A percentile compares a stretch with the other conserved stretches of the same genome.
Evolutionary conservation across 1,139 yeast genomes (phyloP).

Genomic region (Taphrina wiesneri): DNA sequence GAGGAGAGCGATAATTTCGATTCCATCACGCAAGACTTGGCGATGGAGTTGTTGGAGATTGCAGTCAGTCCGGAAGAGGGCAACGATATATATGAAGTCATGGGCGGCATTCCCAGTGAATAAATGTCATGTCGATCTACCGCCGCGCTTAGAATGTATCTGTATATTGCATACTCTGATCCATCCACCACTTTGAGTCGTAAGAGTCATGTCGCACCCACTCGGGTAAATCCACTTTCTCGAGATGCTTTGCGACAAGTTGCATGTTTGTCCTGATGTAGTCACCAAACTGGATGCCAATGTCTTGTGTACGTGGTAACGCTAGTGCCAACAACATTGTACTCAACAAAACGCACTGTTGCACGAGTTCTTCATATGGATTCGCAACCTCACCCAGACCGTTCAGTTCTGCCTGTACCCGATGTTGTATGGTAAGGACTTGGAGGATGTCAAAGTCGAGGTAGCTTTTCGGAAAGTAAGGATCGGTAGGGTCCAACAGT

Average conservation of each 20-base stretch:
- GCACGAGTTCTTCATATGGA: neutral
- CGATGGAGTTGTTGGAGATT: constrained; percentile 36
- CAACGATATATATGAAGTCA: constrained; percentile 33
- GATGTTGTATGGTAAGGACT: neutral
- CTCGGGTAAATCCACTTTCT: neutral
- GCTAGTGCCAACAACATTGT: constrained; percentile 1
- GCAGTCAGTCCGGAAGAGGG: constrained; percentile 37
- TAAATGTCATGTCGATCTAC: neutral
- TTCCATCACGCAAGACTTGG: constrained; percentile 28
- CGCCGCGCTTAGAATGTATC: neutral
- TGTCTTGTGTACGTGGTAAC: neutral
- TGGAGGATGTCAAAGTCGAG: neutral
- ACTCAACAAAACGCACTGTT: constrained; percentile 2
- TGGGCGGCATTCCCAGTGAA: constrained; percentile 11
- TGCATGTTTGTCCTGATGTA: neutral
- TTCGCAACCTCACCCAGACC: neutral
- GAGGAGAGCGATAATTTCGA: constrained; percentile 21
- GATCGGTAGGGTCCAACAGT: neutral
- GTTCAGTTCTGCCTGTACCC: neutral
- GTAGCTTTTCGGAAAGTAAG: neutral
- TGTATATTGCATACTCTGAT: constrained; percentile 4
- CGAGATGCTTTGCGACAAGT: neutral
- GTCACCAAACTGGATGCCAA: constrained; percentile 14
- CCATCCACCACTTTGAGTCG: constrained; percentile 1
- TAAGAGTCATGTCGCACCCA: neutral